Base-by-base conservation (phyloP, 768 basidiomycete genomes). In the Lactifluus rugatus region DNA sequence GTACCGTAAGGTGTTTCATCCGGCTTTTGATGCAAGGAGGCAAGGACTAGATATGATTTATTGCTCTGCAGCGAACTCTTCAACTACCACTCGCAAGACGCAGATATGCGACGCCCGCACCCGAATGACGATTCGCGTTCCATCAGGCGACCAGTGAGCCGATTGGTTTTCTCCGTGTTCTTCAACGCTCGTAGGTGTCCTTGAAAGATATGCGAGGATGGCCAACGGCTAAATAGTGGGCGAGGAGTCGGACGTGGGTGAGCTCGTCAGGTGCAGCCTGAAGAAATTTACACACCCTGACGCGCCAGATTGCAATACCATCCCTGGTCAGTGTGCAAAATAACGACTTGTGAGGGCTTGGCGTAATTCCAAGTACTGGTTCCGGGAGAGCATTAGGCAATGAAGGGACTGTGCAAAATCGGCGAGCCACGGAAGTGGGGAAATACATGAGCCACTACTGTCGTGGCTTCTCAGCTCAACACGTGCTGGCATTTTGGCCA, bases 121-220 rank as follows among this genome's bases (percentile, higher is more conserved):
- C 72, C 87, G 82, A 21, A 97, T 79, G 53, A 93, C 81, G 48
- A 97, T 81, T 64, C 83, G 78, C 65, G 77, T 76, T 34, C 87
- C 85, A 68, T 93, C 91, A 53, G 85, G 84, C 17, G 92, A 83
- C 93, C 93, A 97, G 65, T 82, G 79, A 13, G 81, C 81, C 52
- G 78, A 72, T 19, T 77, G 61, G 64, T 93, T 95, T 65, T 84
- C 80, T n/a, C 93, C 93, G 68, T 94, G 93, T 58, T 89, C 85
- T 54, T 78, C 70, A 39, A 95, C 74, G 17, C 91, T 94, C 1
- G 81, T 80, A 7, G 83, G 74, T 36, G 90, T 89, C 54, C 93
- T 82, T 32, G 84, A 78, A 17, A 95, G 76, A 63, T 84, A 79
- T 21, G 89, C 85, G 60, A 90, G 70, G 6, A 85, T 77, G 31